A percentile compares a stretch with the other conserved stretches of the same genome.
These are phyloP conservation scores for Trichocomaceae sp. DNA, from an alignment of 2,329 filamentous ascomycete species.

Conservation along the genomic window DNA sequence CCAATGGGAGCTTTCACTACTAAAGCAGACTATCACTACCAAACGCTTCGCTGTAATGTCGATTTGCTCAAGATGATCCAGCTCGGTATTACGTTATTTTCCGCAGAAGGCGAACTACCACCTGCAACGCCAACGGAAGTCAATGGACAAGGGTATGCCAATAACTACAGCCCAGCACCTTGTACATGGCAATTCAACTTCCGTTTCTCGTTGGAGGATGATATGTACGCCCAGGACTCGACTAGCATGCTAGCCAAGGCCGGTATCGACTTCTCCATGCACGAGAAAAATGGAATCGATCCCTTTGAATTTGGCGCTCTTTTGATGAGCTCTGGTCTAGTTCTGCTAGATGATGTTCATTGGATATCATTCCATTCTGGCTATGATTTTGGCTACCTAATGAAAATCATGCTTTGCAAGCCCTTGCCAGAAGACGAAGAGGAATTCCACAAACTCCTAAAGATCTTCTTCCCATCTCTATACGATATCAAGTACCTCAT, in stretches of 20 bases:
- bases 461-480: conserved; percentile 84
- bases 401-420: conserved; percentile 81
- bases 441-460: conserved; percentile 81
- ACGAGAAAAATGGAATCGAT: conserved; percentile 85
- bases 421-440: conserved; percentile 81
- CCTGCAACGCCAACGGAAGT: conserved; percentile 58
- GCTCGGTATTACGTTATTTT: conserved; percentile 89
- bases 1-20: conserved; percentile 92
- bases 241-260: conserved; percentile 85
- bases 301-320: conserved; percentile 81
- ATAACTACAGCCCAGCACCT: conserved; percentile 56
- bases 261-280: conserved; percentile 82
- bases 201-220: conserved; percentile 84
- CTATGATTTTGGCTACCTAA: conserved; percentile 96
- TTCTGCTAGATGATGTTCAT: conserved; percentile 77
- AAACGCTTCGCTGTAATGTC: conserved; percentile 93
- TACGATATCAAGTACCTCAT: conserved; percentile 98
- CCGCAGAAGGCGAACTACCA: conserved; percentile 78
- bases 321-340: conserved; percentile 84
- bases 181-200: conserved; percentile 99
- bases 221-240: conserved; percentile 96
- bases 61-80: conserved; percentile 97
- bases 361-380: conserved; percentile 98
- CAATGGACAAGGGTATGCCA: conserved; percentile 45
- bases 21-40: conserved; percentile 97